phyloP scores from a whole-genome alignment of 1,284 basidiomycete species.

The Apiotrichum porosum region DNA sequence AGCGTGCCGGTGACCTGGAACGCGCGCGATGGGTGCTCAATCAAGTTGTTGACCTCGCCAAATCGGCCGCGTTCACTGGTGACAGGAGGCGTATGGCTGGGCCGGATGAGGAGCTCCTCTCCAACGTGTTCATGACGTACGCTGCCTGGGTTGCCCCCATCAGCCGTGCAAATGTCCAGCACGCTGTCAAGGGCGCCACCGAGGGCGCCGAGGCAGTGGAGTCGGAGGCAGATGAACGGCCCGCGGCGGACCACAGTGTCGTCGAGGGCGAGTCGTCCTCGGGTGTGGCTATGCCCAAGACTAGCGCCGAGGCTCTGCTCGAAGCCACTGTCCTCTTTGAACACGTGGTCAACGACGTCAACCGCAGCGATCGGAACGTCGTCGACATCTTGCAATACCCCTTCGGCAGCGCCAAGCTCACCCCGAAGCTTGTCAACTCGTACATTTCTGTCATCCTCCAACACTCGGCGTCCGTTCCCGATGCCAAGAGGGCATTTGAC shows the following conservation, averaged over 20 bases:
- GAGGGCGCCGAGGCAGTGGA: background rate
- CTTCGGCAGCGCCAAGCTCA: slow-evolving; percentile 61
- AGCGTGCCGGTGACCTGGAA: slow-evolving; percentile 74
- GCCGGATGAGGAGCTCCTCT: slow-evolving; percentile 70
- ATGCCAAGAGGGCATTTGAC: slow-evolving; percentile 41
- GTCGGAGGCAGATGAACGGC: slow-evolving; percentile 1
- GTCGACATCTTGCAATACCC: slow-evolving; percentile 36
- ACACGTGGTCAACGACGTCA: slow-evolving; percentile 59
- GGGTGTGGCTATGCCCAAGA: slow-evolving; percentile 54
- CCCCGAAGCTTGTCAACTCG: slow-evolving; percentile 67
- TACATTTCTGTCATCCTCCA: slow-evolving; percentile 68
- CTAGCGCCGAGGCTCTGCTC: slow-evolving; percentile 62
- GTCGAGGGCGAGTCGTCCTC: background rate
- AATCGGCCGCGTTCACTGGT: slow-evolving; percentile 13
- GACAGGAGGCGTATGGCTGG: slow-evolving; percentile 11
- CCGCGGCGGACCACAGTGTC: background rate
- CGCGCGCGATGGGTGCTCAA: slow-evolving; percentile 86
- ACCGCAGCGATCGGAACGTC: slow-evolving; percentile 7
- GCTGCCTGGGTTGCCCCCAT: slow-evolving; percentile 63
- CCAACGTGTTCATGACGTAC: slow-evolving; percentile 83
- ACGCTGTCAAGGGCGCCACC: slow-evolving; percentile 1
- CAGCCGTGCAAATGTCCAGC: slow-evolving; percentile 6
- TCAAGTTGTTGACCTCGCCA: slow-evolving; percentile 60
- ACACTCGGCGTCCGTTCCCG: slow-evolving; percentile 53
- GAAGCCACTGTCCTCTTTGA: slow-evolving; percentile 70